Evolutionary conservation across 257 asterid genomes (phyloP), one percentile per base, ranked within the genome.

Genomic region (Fraxinus quadrangulata): DNA sequence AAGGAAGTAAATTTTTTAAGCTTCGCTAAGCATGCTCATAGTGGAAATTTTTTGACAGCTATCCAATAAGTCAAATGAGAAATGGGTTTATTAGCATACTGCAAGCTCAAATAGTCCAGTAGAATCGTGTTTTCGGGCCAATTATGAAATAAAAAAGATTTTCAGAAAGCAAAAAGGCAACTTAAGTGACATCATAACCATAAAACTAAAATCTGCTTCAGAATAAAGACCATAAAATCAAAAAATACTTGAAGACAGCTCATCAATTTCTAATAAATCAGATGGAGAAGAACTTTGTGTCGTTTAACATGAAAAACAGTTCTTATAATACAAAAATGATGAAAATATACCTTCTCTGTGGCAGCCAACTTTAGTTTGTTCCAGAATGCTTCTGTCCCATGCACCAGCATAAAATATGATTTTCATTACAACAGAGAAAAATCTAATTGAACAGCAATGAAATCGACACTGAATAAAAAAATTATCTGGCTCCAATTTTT

Each of bases 371-470:
- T 91, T 71, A 93, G 81, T 79, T 91, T 93, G 77, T 78, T 81
- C 97, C 94, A 93, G 77, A 93, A 93, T 73, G 90, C 93, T 82
- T 87, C 97, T 90, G 91, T 71, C 73, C 34, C 71, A 79, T 71
- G 49, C 83, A 81, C 37, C 36, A 78, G 80, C 77, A 66, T 47
- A 69, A 69, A 59, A 79, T 65, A 80, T 74, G 71, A 78, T 69
- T 75, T 61, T 42, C 77, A 75, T 77, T 19, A 67, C 8, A 66
- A 81, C 66, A 73, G 71, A 75, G 34, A 59, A 80, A 45, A 66
- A 47, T 67, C 68, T 6, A 2, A 59, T 71, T 54, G 30, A 76
- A 75, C 45, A 37, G 39, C 70, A 54, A 79, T 71, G 34, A 56
- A 51, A 51, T 37, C 75, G 67, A 7, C 7, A 42, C 21, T 13